Evolutionary conservation across 2,329 filamentous ascomycete genomes (phyloP), one percentile per base, ranked within the genome.

Genomic region (Clarireedia sp.): DNA sequence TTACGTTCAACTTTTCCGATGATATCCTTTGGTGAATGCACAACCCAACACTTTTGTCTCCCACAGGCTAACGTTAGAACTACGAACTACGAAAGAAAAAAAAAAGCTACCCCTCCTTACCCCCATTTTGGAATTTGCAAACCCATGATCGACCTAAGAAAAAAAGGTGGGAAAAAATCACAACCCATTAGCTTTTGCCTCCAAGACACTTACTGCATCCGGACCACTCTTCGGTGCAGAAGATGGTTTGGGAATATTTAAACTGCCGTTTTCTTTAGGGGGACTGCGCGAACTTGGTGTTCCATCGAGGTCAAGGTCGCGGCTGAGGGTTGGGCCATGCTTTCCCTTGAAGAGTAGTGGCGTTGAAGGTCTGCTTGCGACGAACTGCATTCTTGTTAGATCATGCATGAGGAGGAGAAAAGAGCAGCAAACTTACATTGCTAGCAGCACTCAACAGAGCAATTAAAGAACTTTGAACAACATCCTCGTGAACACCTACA

Each of bases 401-500:
- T 48, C 90, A 63, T 86, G 87, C 68, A 96, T 75, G 63, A 96
- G 76, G 55, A 90, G 90, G 68, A 90, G 87, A 79, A 70, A 85
- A 90, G 64, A 88, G 90, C 71, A 94, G 88, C 17, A 95, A 33
- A 49, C 87, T 81, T 76, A 95, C 90, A 67, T 87, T 92, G 70
- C 84, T 89, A 53, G 91, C 90, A 49, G 90, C 91, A 63, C 86
- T 87, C 69, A 96, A 75, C 63, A 96, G 76, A 56, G 91, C 91
- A 69, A 90, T 87, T 67, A 96, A 79, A 70, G 86, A 91, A 65
- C 89, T 90, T 71, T 95, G 89, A 19, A 95, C 89, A 58, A 95
- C 89, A 75, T 96, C 92, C 69, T 92, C 86, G 69, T 96, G 89
- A 64, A 96, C 89, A 36, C 89, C 90, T 6, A 96, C 87, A 63